Evolutionary conservation across 306 rosid species (phyloP), one percentile per base, ranked within the genome.

Genomic region (Fagus crenata): DNA sequence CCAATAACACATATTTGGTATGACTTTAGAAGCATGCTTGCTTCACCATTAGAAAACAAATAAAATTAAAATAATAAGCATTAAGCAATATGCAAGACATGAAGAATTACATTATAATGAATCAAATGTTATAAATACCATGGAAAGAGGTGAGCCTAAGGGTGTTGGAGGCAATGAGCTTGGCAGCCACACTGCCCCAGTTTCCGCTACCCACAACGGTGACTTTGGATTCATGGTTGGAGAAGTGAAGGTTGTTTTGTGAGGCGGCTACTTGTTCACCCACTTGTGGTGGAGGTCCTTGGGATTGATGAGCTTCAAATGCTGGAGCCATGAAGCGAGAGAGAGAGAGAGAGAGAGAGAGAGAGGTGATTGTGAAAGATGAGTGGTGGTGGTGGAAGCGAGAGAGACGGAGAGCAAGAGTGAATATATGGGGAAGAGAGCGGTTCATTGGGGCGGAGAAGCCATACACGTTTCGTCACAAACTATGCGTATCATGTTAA

Each of bases 151-250:
- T 41, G 35, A 87, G 90, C 31, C 56, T 72, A 77, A 86, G 77
- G 56, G 99, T 82, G 80, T 95, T 92, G 42, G 92, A 90, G 49
- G 99, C 99, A 82, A 92, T 87, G 84, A 95, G 97, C 87, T 87
- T 92, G 49, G 96, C 82, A 1, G 99, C 97, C 36, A 95, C 97
- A 75, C 96, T 90, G 12, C 99, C 99, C 97, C 97, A 95, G 54
- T 92, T 92, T 56, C 97, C 99, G 56, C 99, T 95, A 6, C 99
- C 99, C 53, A 92, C 83, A 28, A 95, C 73, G n/a, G 97, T 78
- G 81, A 95, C 93, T 82, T 78, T 95, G 82, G 90, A 91, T 84
- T 72, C 90, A 74, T 76, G 72, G 40, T 61, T 83, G 17, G 81
- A 78, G 82, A n/a, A 14, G 76, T 39, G 51, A 14, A 14, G 14